A percentile compares a stretch with the other conserved stretches of the same genome.
These are phyloP conservation scores for Senna tora DNA, from an alignment of 306 rosid genomes.

Conservation along the genomic window DNA sequence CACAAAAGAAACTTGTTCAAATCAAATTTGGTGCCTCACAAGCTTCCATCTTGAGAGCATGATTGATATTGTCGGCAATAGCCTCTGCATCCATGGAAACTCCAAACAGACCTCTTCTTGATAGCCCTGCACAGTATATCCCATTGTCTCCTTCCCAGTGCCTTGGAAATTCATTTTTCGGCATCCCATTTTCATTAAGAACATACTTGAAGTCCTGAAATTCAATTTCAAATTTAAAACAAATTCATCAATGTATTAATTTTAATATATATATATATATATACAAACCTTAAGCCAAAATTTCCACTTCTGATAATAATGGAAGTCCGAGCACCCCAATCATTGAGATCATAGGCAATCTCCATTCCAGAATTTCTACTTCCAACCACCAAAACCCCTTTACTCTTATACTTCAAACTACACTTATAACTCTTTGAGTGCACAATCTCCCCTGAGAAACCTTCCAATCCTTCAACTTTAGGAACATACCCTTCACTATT, in stretches of 20 bases:
- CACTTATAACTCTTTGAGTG: constrained; percentile 53
- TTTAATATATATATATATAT: too few species aligned
- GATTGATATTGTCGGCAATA: constrained; percentile 48
- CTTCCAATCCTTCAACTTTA: constrained; percentile 38
- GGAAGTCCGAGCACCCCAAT: constrained; percentile 9
- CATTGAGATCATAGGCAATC: constrained; percentile 45
- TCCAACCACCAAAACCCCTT: constrained; percentile 64
- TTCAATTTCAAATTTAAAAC: too few species aligned
- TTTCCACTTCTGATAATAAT: constrained; percentile 45
- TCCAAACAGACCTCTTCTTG: constrained; percentile 58
- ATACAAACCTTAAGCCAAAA: constrained; percentile 62
- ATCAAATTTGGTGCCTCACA: too few species aligned
- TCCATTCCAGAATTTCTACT: constrained; percentile 79
- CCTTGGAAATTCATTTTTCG: constrained; percentile 42
- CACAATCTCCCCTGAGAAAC: constrained; percentile 47
- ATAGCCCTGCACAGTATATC: constrained; percentile 58
- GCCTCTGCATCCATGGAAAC: constrained; percentile 52
- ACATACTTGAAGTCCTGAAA: constrained; percentile 46
- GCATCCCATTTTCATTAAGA: constrained; percentile 57
- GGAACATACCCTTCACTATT: constrained; percentile 42
- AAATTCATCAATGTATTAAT: too few species aligned
- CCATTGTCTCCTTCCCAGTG: constrained; percentile 72
- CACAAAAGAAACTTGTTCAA: too few species aligned
- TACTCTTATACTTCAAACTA: constrained; percentile 40
- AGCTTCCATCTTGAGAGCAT: neutral